Percentiles rank a stretch among this genome's conserved stretches.
Evolutionary conservation across 2,329 filamentous ascomycete genomes (phyloP).

Genomic region (Hypoxylon sp.): DNA sequence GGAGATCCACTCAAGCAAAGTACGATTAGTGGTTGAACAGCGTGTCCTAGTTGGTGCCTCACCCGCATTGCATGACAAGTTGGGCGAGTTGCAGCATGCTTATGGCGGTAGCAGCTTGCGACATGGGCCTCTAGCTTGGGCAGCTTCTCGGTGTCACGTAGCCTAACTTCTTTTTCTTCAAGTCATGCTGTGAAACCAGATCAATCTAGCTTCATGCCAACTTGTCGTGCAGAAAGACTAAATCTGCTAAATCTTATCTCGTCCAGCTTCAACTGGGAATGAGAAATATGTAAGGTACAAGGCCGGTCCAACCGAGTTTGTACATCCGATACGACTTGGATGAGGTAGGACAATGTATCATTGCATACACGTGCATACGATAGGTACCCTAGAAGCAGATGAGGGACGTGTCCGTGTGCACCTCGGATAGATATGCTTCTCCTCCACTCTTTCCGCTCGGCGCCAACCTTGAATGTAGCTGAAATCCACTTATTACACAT

Average conservation of each 20-base stretch:
- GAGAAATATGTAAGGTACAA: conserved; percentile 27
- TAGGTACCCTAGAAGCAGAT: conserved; percentile 6
- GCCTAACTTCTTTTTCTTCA: conserved; percentile 15
- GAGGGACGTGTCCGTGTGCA: not conserved
- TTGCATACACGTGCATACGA: conserved; percentile 30
- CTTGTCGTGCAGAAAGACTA: not conserved
- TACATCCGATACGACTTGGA: conserved; percentile 3
- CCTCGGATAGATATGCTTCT: conserved; percentile 21
- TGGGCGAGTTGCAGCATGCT: conserved; percentile 39
- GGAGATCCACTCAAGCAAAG: conserved; percentile 32
- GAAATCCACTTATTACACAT: conserved; percentile 36
- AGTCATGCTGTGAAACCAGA: conserved; percentile 19
- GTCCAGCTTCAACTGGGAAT: conserved; percentile 15
- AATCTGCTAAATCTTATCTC: conserved; percentile 17
- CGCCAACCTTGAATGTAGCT: conserved; percentile 5
- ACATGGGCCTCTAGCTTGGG: conserved; percentile 21
- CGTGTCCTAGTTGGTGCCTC: conserved; percentile 18
- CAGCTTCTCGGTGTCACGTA: conserved; percentile 18
- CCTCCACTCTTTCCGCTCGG: conserved; percentile 34
- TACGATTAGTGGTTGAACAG: conserved; percentile 31
- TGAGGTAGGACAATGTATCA: conserved; percentile 10
- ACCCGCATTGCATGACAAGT: conserved; percentile 37
- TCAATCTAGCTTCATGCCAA: not conserved
- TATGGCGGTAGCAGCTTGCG: conserved; percentile 30
- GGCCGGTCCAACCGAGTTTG: conserved; percentile 1